These are phyloP conservation scores for Daldinia caldariorum DNA, from an alignment of 495 filamentous ascomycete species.

Conservation along the genomic window DNA sequence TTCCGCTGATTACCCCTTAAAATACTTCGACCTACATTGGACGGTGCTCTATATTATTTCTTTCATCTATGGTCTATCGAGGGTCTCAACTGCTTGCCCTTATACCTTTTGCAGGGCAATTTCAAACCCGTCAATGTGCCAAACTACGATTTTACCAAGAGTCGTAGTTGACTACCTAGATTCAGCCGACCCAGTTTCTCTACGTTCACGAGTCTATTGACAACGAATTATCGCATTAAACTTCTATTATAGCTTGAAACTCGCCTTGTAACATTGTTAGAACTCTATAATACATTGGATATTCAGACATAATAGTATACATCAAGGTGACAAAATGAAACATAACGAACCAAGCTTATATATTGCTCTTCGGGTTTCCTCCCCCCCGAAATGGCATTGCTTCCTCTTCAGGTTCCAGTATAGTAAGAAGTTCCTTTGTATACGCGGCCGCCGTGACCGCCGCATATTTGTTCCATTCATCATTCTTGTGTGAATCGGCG, in stretches of 20 bases:
- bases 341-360: neutral
- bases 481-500: neutral
- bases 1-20: slow-evolving; percentile 8
- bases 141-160: neutral
- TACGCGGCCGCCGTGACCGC: neutral
- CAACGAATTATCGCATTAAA: neutral
- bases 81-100: slow-evolving; percentile 34
- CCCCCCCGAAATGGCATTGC: neutral
- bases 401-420: neutral
- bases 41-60: too few relatives aligned
- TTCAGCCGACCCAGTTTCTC: neutral
- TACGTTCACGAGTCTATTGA: neutral
- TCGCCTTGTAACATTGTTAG: neutral
- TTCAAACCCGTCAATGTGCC: slow-evolving; percentile 16
- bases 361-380: neutral
- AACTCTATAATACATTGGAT: neutral
- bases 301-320: neutral
- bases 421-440: neutral
- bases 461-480: neutral
- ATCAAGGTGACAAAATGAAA: neutral
- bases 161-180: neutral
- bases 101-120: slow-evolving; percentile 43
- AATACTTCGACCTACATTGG: slow-evolving; percentile 50
- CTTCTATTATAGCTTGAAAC: neutral
- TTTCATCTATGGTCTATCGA: slow-evolving; percentile 14